These are phyloP conservation scores for Rosa lucieae DNA, from an alignment of 306 rosid genomes.

Conservation along the genomic window DNA sequence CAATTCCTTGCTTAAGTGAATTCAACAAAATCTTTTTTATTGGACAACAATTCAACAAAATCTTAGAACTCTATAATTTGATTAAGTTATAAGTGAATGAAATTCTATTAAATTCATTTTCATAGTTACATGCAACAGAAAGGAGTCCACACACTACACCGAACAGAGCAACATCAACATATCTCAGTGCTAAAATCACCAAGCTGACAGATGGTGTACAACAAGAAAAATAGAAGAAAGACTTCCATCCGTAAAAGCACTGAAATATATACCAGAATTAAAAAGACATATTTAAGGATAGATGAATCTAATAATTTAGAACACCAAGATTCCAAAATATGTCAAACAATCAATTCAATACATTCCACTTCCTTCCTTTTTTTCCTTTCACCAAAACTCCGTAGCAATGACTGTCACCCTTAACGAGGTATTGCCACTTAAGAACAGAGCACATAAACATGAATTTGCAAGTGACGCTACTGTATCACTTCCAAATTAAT, in stretches of 20 bases:
- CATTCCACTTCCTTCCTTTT: neutral
- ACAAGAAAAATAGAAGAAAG: neutral
- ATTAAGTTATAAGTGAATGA: neutral
- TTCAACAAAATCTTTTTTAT: neutral
- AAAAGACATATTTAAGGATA: no score
- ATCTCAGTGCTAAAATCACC: neutral
- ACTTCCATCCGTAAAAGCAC: neutral
- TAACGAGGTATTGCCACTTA: neutral
- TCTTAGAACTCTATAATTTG: neutral
- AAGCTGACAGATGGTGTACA: neutral
- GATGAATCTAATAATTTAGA: neutral
- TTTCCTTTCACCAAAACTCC: neutral
- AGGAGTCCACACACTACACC: neutral
- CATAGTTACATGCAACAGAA: neutral
- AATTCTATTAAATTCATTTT: neutral
- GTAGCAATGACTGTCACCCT: neutral
- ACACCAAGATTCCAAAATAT: neutral
- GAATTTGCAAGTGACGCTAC: neutral
- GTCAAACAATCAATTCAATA: no score
- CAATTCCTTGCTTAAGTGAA: neutral
- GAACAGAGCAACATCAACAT: neutral
- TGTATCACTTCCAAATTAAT: neutral
- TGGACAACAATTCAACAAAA: neutral
- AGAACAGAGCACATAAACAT: neutral
- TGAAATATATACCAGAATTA: neutral